Conservation (phyloP, 441 rosid species). For the Kokia cookei region DNA sequence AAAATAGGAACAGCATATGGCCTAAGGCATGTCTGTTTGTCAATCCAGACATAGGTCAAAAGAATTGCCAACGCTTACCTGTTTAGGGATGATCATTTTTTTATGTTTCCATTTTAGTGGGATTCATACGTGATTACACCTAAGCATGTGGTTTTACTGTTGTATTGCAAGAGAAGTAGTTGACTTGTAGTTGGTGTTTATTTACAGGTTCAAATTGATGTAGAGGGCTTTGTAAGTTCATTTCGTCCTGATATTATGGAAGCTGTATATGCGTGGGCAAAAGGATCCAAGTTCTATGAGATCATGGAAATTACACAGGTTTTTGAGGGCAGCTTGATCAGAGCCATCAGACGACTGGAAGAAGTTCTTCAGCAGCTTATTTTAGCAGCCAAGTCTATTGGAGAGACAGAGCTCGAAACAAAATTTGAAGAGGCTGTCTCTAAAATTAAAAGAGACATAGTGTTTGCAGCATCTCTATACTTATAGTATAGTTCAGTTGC, state of each 20-base stretch:
- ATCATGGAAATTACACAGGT: conserved; percentile 90
- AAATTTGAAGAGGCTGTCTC: conserved; percentile 91
- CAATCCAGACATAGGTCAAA: background rate
- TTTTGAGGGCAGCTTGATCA: conserved; percentile 95
- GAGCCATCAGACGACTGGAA: conserved; percentile 96
- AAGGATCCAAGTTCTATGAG: conserved; percentile 90
- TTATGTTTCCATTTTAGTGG: background rate
- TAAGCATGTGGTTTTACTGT: background rate
- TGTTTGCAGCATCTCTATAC: conserved; percentile 95
- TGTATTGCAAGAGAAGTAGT: background rate
- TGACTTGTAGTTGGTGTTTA: background rate
- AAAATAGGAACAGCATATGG: background rate
- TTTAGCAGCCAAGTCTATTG: conserved; percentile 80
- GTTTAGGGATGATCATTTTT: background rate
- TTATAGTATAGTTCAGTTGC: conserved; percentile 44
- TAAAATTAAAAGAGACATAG: conserved; percentile 96
- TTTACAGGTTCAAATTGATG: conserved; percentile 82
- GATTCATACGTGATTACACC: background rate
- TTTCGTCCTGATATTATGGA: conserved; percentile 96
- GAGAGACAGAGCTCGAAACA: conserved; percentile 76
- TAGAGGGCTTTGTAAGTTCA: conserved; percentile 75
- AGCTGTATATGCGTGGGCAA: conserved; percentile 92
- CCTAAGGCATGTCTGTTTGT: background rate
- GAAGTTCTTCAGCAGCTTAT: conserved; percentile 98
- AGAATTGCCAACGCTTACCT: background rate